Percentiles rank a stretch among this genome's conserved stretches.
Conservation (phyloP, 371 early-diverging fungal genomes). For the Entomophthora muscae region DNA sequence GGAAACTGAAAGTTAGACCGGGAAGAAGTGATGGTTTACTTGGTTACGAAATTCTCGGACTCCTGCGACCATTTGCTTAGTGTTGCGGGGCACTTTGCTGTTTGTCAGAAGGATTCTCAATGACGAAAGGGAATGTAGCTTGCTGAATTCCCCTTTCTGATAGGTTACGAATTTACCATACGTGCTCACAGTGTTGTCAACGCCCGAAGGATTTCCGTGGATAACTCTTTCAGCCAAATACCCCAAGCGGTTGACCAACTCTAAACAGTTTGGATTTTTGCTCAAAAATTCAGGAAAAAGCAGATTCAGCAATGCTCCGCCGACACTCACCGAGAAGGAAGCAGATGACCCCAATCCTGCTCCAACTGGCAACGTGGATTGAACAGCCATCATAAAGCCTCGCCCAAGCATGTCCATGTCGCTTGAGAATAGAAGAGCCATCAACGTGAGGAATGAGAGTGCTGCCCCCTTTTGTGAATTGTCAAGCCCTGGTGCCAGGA, state of each 20-base stretch:
- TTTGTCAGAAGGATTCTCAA: conserved; percentile 60
- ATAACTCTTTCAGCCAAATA: conserved; percentile 82
- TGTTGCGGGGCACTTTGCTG: conserved; percentile 76
- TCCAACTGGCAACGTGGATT: conserved; percentile 78
- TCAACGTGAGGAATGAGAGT: not conserved
- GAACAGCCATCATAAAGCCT: conserved; percentile 39
- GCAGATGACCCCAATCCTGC: conserved; percentile 94
- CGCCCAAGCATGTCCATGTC: not conserved
- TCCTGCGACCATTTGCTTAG: conserved; percentile 65
- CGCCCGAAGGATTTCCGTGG: conserved; percentile 90
- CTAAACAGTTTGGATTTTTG: conserved; percentile 9
- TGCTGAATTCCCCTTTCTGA: conserved; percentile 13
- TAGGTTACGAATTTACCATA: conserved; percentile 35
- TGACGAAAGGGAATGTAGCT: not conserved
- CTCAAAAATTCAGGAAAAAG: conserved; percentile 17
- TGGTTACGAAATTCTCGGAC: conserved; percentile 38
- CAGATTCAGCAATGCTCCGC: conserved; percentile 48
- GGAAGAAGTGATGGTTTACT: conserved; percentile 15
- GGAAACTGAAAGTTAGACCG: not conserved
- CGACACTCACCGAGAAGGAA: conserved; percentile 63
- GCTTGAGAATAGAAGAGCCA: not conserved
- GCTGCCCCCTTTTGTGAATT: not conserved
- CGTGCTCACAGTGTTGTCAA: conserved; percentile 80
- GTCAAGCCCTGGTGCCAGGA: not conserved
- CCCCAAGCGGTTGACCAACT: conserved; percentile 65